phyloP scores from a whole-genome alignment of 164 flowering plant species.

The Nymphaea thermarum region DNA sequence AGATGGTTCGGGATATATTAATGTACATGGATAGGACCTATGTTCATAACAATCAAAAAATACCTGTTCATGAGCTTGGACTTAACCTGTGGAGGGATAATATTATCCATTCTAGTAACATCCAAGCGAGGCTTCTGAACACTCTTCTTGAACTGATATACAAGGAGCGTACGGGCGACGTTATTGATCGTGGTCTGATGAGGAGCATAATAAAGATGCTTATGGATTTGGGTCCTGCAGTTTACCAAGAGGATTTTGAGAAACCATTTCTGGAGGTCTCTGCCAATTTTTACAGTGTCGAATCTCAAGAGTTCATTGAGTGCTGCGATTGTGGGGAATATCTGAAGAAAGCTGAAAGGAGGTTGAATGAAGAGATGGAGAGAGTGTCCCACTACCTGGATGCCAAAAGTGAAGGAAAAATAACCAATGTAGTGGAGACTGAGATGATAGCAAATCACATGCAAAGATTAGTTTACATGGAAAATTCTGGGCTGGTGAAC shows the following conservation, averaged over 20 bases:
- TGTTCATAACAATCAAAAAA: constrained; percentile 63
- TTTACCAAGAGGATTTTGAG: constrained; percentile 78
- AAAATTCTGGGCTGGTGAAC: constrained; percentile 79
- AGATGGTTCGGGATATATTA: constrained; percentile 82
- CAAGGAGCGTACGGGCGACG: constrained; percentile 69
- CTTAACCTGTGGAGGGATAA: constrained; percentile 83
- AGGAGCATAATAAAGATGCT: constrained; percentile 78
- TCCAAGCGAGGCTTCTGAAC: constrained; percentile 48
- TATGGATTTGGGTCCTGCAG: constrained; percentile 67
- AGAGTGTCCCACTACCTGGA: constrained; percentile 78
- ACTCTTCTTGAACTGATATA: constrained; percentile 70
- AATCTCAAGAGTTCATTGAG: constrained; percentile 76
- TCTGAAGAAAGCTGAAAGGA: constrained; percentile 67
- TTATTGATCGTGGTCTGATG: constrained; percentile 72
- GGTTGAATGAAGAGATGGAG: constrained; percentile 76
- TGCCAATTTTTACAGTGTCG: constrained; percentile 59
- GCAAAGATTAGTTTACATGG: constrained; percentile 86
- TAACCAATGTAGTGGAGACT: constrained; percentile 80
- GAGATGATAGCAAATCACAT: constrained; percentile 97
- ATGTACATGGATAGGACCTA: constrained; percentile 99
- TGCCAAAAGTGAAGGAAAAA: constrained; percentile 51
- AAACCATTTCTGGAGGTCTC: constrained; percentile 68
- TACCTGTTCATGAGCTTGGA: constrained; percentile 84
- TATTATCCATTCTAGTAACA: constrained; percentile 54
- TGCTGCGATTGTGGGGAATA: constrained; percentile 83